These are phyloP conservation scores for Batkoa obscura DNA, from an alignment of 371 early-diverging fungal species.

Conservation along the genomic window DNA sequence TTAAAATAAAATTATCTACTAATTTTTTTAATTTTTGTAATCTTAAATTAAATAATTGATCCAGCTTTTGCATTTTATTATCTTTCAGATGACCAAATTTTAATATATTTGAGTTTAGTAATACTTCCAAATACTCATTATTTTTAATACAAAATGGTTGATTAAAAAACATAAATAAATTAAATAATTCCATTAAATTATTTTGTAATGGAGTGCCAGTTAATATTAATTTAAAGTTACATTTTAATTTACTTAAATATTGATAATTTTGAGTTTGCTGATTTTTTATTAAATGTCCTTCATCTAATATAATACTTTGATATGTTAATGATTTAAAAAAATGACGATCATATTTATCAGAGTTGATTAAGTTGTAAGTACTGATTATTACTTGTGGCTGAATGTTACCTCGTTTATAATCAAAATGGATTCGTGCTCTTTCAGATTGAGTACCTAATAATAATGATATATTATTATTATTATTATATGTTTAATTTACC, in stretches of 20 bases:
- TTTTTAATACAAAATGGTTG: slow-evolving; percentile 17
- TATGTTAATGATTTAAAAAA: neutral
- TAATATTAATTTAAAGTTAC: neutral
- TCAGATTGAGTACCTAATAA: slow-evolving; percentile 1
- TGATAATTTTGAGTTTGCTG: neutral
- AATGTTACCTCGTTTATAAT: neutral
- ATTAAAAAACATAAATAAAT: slow-evolving; percentile 80
- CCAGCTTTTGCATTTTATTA: neutral
- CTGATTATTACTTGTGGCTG: neutral
- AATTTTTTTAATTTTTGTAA: slow-evolving; percentile 7
- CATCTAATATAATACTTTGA: neutral
- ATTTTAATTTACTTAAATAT: neutral
- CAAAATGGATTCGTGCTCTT: neutral
- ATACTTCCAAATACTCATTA: neutral
- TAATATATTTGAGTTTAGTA: neutral
- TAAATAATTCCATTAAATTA: slow-evolving; percentile 80
- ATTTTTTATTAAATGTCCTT: slow-evolving; percentile 2
- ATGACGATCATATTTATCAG: neutral
- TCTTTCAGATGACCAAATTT: neutral
- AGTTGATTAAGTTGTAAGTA: neutral
- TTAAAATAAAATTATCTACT: slow-evolving; percentile 34
- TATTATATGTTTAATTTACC: slow-evolving; percentile 16
- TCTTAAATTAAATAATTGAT: neutral
- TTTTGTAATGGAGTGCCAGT: slow-evolving; percentile 85
- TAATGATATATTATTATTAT: neutral